Evolutionary conservation across 2,329 filamentous ascomycete species (phyloP), one percentile per base, ranked within the genome.

Genomic region (Cladosporium sp.): DNA sequence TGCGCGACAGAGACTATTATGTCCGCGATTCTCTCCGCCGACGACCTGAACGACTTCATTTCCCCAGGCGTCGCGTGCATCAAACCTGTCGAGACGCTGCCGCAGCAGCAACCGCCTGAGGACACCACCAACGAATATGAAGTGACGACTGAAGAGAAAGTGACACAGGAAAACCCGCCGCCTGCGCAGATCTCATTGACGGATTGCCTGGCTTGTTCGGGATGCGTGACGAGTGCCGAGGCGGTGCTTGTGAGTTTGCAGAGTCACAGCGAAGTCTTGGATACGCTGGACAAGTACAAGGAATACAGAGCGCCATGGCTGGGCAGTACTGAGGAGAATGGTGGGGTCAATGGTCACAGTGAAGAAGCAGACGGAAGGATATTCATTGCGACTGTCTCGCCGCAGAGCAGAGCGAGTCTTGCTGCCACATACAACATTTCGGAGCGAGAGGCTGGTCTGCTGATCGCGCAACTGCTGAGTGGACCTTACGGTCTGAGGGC

Each of bases 41-140:
- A 99, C 75, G 91, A 96, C 69, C 79, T 99, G 55, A 99, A 99
- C 77, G 93, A 99, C 77, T 99, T 99, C 74, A 99, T 99, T 68
- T 93, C 88, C 51, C 93, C 93, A 12, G 91, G 92, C 56, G 91
- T 99, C 64, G 93, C 93, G 56, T 99, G 93, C 73, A 97, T 99
- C 71, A 97, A 99, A 66, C 93, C 93, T 22, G 80, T 99, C 67
- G 93, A 99, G 70, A 95, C 89, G 2, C 81, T 99, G 12, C 92
- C 93, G 2, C 71, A 78, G 43, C 77, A 80, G 57, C 72, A 80
- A 29, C 70, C 80, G 19, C 68, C 73, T 44, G 70, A 73, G 24
- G 56, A 58, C 2, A 37, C 47, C 38, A 57, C 51, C 24, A 78
- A 82, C 56, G 68, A 76, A 5, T 87, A 91, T 71, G 90, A 97